Evolutionary conservation across 2,329 filamentous ascomycete genomes (phyloP), one percentile per base, ranked within the genome.

Genomic region (Penicillium sumatraense): DNA sequence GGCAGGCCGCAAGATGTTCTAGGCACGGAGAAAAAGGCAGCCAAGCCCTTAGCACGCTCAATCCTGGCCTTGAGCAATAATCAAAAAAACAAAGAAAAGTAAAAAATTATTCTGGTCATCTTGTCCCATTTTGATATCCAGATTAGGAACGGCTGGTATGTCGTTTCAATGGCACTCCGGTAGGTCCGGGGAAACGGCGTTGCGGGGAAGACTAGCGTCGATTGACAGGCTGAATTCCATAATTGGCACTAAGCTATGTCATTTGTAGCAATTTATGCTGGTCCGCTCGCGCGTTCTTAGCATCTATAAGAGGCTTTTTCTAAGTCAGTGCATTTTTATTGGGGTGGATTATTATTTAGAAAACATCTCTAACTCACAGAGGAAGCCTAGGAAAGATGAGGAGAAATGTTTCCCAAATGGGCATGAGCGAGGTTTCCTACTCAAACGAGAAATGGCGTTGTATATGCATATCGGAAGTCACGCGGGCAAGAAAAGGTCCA

Each of bases 161-260:
- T 14, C 29, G 11, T 3, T 31, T 31, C 6, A 14, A 36, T 16
- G 33, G n/a, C 14, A 24, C 36, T 57, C 36, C 10, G 47, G 50
- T 26, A 31, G 35, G 41, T 48, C 36, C 31, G 27, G 35, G 31
- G 20, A 23, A 47, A 26, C 14, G 16, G 16, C 27, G 6, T 8
- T 49, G 42, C 36, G 45, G 36, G 38, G 36, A 48, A 49, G 10
- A n/a, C 20, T 42, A 27, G 20, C 14, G 23, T 18, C 29, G 23
- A 51, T 18, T 23, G 26, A 18, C 42, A 45, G 33, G 27, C 27
- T 41, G 44, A 53, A 50, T n/a, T n/a, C n/a, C n/a, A n/a, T n/a
- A n/a, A n/a, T n/a, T n/a, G n/a, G n/a, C n/a, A n/a, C n/a, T n/a
- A n/a, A n/a, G n/a, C n/a, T n/a, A n/a, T n/a, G n/a, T n/a, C n/a